Conservation (phyloP, 23 red algal genomes). For the Gracilariopsis chorda region DNA sequence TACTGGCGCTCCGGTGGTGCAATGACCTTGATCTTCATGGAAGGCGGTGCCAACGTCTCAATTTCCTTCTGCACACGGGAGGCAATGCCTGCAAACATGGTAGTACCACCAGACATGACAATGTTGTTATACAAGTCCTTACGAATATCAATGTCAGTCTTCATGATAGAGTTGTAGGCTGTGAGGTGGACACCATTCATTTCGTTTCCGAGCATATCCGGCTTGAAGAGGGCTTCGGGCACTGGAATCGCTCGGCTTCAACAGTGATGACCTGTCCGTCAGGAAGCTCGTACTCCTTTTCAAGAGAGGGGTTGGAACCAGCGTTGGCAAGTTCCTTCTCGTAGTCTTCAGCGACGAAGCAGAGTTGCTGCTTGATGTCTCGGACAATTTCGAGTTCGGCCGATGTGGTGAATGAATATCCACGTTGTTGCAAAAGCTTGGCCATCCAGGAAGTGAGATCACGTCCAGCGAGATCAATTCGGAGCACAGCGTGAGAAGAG, state of each 20-base stretch:
- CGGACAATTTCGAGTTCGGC: slow-evolving; percentile 99
- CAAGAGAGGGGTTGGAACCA: slow-evolving; percentile 75
- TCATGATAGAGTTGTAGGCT: slow-evolving; percentile 97
- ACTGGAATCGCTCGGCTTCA: slow-evolving; percentile 94
- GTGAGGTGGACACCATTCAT: slow-evolving; percentile 90
- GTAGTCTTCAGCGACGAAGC: slow-evolving; percentile 98
- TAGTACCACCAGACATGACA: slow-evolving; percentile 97
- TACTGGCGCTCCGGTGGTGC: slow-evolving; percentile 98
- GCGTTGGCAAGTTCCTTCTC: slow-evolving; percentile 90
- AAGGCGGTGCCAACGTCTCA: slow-evolving; percentile 73
- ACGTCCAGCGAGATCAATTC: slow-evolving; percentile 98
- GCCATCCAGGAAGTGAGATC: slow-evolving; percentile 96
- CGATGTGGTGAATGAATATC: slow-evolving; percentile 98
- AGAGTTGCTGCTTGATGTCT: slow-evolving; percentile 99
- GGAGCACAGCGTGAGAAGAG: slow-evolving; percentile 91
- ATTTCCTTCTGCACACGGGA: slow-evolving; percentile 93
- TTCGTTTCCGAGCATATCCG: slow-evolving; percentile 89
- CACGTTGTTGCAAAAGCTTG: slow-evolving; percentile 94
- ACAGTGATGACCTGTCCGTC: slow-evolving; percentile 99
- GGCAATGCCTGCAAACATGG: slow-evolving; percentile 98
- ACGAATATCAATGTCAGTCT: slow-evolving; percentile 99
- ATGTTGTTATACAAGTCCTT: slow-evolving; percentile 99
- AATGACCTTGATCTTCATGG: slow-evolving; percentile 98
- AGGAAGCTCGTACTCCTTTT: slow-evolving; percentile 99
- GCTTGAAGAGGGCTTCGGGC: slow-evolving; percentile 99